phyloP scores from a whole-genome alignment of 169 alveolate genomes.

The Eimeria sp. region DNA sequence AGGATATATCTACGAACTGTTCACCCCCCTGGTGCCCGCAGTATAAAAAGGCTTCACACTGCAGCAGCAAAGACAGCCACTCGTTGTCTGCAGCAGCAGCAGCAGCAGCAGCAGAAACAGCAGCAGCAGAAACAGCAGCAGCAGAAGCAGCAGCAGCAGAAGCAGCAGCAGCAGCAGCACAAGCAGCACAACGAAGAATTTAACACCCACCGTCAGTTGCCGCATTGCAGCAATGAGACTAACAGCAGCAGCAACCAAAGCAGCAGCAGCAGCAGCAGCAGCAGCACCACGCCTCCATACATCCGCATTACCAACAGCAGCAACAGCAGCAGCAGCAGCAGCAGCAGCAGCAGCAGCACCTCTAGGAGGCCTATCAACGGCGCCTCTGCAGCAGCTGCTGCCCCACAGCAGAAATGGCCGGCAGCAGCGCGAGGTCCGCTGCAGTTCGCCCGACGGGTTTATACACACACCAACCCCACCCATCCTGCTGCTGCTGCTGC shows the following conservation, averaged over 20 bases:
- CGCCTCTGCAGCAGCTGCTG: conserved; percentile 25
- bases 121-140: background rate
- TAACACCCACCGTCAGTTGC: background rate
- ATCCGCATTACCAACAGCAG: background rate
- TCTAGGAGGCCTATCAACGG: background rate
- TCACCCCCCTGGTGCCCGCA: conserved; percentile 90
- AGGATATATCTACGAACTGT: conserved; percentile 84
- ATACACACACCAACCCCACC: conserved; percentile 54
- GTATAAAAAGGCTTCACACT: conserved; percentile 85
- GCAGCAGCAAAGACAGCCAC: conserved; percentile 39
- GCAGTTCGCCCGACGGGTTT: conserved; percentile 74
- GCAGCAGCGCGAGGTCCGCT: conserved; percentile 48
- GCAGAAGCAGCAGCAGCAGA: background rate
- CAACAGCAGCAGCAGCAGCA: conserved; percentile 13
- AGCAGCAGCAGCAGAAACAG: conserved; percentile 56
- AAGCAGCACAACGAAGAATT: background rate
- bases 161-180: background rate
- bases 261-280: background rate
- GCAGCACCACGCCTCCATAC: background rate
- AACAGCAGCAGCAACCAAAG: background rate
- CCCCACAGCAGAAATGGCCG: conserved; percentile 15
- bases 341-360: conserved; percentile 59
- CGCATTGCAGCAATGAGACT: background rate
- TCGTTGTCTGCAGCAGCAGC: conserved; percentile 68
- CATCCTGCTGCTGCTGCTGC: background rate